Evolutionary conservation across 129 eudicot genomes (phyloP).

Genomic region (Centella asiatica): DNA sequence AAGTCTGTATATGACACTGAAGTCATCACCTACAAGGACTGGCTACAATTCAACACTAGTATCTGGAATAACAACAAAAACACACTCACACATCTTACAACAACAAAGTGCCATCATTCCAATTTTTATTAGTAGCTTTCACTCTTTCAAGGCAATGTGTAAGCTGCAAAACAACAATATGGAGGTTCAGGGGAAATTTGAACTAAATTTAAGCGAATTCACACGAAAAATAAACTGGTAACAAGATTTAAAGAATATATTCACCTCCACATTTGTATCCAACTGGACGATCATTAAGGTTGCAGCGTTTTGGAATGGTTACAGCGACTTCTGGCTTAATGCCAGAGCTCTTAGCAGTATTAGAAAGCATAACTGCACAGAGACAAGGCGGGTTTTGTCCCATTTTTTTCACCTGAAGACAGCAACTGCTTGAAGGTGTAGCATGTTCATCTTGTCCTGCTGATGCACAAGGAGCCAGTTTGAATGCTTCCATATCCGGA

Average conservation of each 20-base stretch:
- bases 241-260: neutral
- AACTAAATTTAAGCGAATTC: neutral
- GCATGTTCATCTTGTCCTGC: constrained; percentile 64
- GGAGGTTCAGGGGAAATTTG: neutral
- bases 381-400: constrained; percentile 77
- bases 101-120: neutral
- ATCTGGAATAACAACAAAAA: constrained; percentile 12
- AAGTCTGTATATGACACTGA: constrained; percentile 12
- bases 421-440: constrained; percentile 44
- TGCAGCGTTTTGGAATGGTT: constrained; percentile 87
- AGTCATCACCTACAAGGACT: constrained; percentile 15
- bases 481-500: constrained; percentile 75
- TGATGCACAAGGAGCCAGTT: constrained; percentile 67
- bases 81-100: constrained; percentile 5
- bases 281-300: constrained; percentile 68
- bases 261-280: constrained; percentile 92
- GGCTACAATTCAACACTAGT: constrained; percentile 19
- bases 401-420: constrained; percentile 53
- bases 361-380: constrained; percentile 87
- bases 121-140: neutral
- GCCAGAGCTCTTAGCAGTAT: constrained; percentile 65
- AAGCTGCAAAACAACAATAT: constrained; percentile 57
- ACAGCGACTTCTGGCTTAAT: constrained; percentile 58
- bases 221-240: neutral
- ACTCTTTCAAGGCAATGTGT: constrained; percentile 67